phyloP scores from a whole-genome alignment of 2,329 filamentous ascomycete species.

The Harringtonia aguacate region DNA sequence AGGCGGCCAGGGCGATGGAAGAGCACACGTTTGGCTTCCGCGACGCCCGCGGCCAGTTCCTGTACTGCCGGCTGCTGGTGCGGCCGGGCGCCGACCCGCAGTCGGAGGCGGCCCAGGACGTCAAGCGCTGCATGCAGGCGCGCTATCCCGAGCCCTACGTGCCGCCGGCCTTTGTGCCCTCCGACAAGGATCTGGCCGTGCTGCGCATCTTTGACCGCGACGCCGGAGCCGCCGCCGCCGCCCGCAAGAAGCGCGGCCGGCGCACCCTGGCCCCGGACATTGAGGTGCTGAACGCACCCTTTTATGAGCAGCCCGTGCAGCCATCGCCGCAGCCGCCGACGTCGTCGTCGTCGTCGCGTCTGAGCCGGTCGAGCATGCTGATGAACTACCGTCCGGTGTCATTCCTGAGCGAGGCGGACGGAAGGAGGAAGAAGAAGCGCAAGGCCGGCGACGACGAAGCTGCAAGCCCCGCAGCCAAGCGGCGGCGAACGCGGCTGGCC shows the following conservation, averaged over 20 bases:
- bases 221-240: slow-evolving; percentile 7
- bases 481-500: slow-evolving; percentile 1
- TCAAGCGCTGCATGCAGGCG: slow-evolving; percentile 37
- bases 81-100: slow-evolving; percentile 16
- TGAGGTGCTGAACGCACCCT: slow-evolving; percentile 37
- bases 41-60: slow-evolving; percentile 27
- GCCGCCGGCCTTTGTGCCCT: slow-evolving; percentile 25
- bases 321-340: not conserved
- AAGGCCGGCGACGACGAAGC: not conserved
- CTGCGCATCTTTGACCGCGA: slow-evolving; percentile 15
- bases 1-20: slow-evolving; percentile 22
- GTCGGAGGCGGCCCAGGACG: slow-evolving; percentile 22
- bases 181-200: slow-evolving; percentile 21
- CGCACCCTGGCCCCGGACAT: slow-evolving; percentile 29
- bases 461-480: not conserved
- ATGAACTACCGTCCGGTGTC: no score
- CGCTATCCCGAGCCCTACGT: slow-evolving; percentile 34
- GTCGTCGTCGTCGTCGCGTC: no score
- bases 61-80: slow-evolving; percentile 34
- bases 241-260: slow-evolving; percentile 16
- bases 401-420: not conserved
- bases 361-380: no score
- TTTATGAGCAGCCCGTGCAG: slow-evolving; percentile 25
- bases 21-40: slow-evolving; percentile 35
- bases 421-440: not conserved